phyloP scores from a whole-genome alignment of 1,284 basidiomycete genomes.

The Hortiboletus rubellus region DNA sequence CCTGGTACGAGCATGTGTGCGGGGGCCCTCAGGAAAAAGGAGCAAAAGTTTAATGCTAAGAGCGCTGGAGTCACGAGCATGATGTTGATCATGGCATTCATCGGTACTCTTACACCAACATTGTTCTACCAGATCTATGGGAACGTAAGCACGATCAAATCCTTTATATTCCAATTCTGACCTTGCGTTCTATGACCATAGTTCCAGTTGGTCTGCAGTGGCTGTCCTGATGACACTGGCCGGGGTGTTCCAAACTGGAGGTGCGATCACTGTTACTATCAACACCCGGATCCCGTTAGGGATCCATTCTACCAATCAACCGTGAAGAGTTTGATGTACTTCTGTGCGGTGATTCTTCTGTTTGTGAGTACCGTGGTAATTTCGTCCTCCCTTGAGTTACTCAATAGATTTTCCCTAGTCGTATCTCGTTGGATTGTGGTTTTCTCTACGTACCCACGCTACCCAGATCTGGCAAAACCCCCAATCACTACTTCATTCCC shows the following conservation, averaged over 20 bases:
- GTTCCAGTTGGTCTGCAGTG: constrained; percentile 93
- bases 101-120: constrained; percentile 94
- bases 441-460: constrained; percentile 97
- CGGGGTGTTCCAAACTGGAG: constrained; percentile 62
- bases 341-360: constrained; percentile 87
- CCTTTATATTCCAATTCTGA: constrained; percentile 10
- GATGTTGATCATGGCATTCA: constrained; percentile 99
- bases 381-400: not conserved
- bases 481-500: constrained; percentile 73
- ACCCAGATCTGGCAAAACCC: constrained; percentile 99
- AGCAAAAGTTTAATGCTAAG: constrained; percentile 98
- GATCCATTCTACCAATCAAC: constrained; percentile 98
- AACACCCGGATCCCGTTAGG: constrained; percentile 87
- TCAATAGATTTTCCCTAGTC: constrained; percentile 55
- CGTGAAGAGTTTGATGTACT: constrained; percentile 93
- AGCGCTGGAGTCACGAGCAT: constrained; percentile 98
- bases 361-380: constrained; percentile 62
- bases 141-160: constrained; percentile 62
- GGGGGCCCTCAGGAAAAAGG: constrained; percentile 90
- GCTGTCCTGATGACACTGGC: constrained; percentile 65
- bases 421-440: constrained; percentile 97
- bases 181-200: constrained; percentile 33
- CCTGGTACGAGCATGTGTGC: constrained; percentile 97
- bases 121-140: constrained; percentile 99
- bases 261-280: constrained; percentile 93